Conservation (phyloP, 1,284 basidiomycete genomes). For the Wallemia hederae region DNA sequence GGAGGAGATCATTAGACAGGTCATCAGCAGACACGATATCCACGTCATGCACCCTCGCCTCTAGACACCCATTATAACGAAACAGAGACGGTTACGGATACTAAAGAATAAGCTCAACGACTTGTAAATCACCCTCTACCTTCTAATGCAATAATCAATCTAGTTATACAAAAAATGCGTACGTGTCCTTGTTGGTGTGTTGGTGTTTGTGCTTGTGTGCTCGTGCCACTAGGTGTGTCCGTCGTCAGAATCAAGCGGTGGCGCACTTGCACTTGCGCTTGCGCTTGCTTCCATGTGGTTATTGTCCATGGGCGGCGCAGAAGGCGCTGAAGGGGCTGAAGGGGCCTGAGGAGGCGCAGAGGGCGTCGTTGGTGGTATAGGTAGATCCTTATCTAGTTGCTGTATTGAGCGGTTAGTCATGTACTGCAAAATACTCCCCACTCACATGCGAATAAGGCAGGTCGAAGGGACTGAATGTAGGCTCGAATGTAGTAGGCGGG, state of each 20-base stretch:
- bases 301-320: not conserved
- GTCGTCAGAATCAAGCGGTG: not conserved
- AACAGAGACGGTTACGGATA: no score
- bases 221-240: not conserved
- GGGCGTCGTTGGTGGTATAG: not conserved
- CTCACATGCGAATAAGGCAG: not conserved
- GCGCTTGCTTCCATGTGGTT: no score
- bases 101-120: no score
- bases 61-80: no score
- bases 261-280: not conserved
- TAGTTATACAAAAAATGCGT: not conserved
- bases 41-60: not conserved
- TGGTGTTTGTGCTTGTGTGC: not conserved
- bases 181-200: not conserved
- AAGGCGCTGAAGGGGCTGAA: not conserved
- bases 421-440: no score
- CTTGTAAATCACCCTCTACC: no score
- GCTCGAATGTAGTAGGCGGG: not conserved
- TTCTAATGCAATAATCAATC: no score
- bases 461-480: not conserved
- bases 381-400: not conserved
- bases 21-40: not conserved
- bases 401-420: no score
- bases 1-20: not conserved
- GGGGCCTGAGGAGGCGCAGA: no score